Evolutionary conservation across 257 asterid species (phyloP).

Genomic region (Rehmannia glutinosa): DNA sequence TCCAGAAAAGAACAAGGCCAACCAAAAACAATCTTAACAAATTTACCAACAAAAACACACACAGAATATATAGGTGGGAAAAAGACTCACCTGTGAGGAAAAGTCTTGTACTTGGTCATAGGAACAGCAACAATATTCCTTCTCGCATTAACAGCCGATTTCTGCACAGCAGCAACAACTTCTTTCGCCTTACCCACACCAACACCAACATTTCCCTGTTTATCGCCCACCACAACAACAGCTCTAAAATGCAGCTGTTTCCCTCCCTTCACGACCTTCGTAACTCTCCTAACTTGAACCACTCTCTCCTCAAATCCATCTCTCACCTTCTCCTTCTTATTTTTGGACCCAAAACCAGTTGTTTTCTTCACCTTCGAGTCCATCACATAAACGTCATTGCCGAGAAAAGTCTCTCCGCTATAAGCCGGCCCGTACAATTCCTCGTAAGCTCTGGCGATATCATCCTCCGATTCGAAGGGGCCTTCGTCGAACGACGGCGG

Average conservation of each 20-base stretch:
- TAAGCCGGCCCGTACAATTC: constrained; percentile 78
- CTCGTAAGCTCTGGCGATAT: constrained; percentile 67
- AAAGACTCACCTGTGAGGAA: constrained; percentile 74
- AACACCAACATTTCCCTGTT: constrained; percentile 86
- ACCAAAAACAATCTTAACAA: background rate
- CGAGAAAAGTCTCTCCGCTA: constrained; percentile 69
- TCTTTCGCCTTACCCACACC: constrained; percentile 97
- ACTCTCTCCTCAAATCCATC: constrained; percentile 96
- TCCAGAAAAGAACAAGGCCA: background rate
- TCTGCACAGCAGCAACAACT: constrained; percentile 75
- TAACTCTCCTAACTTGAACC: constrained; percentile 91
- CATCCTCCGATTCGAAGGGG: constrained; percentile 71
- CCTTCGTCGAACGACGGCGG: constrained; percentile 81
- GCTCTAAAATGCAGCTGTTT: constrained; percentile 88
- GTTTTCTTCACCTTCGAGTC: constrained; percentile 67
- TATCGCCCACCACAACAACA: constrained; percentile 83
- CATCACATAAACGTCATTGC: constrained; percentile 66
- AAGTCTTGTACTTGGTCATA: constrained; percentile 85
- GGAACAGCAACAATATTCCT: constrained; percentile 75
- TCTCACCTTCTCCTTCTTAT: constrained; percentile 61
- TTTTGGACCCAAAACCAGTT: constrained; percentile 52
- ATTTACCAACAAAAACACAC: background rate
- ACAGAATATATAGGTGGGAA: no score
- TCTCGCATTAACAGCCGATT: constrained; percentile 81
- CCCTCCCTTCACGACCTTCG: constrained; percentile 97